Percentiles rank a stretch among this genome's conserved stretches.
phyloP scores from a whole-genome alignment of 495 filamentous ascomycete genomes.

The Daldinia childiae region DNA sequence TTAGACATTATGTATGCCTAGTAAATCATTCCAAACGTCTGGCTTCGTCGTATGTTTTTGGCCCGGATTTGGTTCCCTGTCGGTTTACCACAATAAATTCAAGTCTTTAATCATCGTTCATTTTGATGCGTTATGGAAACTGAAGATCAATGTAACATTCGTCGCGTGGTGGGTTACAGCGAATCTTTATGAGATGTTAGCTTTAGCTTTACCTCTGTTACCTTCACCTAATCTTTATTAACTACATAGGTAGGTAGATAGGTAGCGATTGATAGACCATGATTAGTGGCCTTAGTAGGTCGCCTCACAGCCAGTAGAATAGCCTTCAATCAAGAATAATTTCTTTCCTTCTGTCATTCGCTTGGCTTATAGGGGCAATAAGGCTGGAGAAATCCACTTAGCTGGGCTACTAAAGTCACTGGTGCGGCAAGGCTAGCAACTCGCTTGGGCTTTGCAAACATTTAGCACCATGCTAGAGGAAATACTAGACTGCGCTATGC shows the following conservation, averaged over 20 bases:
- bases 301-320: slow-evolving; percentile 11
- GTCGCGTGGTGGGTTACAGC: not conserved
- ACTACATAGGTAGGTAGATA: not conserved
- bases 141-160: not conserved
- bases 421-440: slow-evolving; percentile 24
- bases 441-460: slow-evolving; percentile 2
- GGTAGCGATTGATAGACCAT: not conserved
- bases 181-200: not conserved
- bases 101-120: not conserved
- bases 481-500: not conserved
- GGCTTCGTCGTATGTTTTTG: not conserved
- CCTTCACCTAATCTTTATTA: not conserved
- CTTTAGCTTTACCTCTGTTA: not conserved
- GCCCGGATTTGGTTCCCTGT: too few relatives aligned
- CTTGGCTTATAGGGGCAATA: slow-evolving; percentile 8
- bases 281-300: not conserved
- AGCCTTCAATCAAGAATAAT: not conserved
- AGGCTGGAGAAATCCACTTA: slow-evolving; percentile 11
- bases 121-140: not conserved
- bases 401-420: slow-evolving; percentile 11
- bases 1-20: not conserved
- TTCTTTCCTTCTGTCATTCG: not conserved
- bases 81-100: not conserved
- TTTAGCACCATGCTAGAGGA: slow-evolving; percentile 10
- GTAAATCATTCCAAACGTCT: not conserved